Evolutionary conservation across 2,329 filamentous ascomycete species (phyloP).

Genomic region (Pestalotiopsis sp.): DNA sequence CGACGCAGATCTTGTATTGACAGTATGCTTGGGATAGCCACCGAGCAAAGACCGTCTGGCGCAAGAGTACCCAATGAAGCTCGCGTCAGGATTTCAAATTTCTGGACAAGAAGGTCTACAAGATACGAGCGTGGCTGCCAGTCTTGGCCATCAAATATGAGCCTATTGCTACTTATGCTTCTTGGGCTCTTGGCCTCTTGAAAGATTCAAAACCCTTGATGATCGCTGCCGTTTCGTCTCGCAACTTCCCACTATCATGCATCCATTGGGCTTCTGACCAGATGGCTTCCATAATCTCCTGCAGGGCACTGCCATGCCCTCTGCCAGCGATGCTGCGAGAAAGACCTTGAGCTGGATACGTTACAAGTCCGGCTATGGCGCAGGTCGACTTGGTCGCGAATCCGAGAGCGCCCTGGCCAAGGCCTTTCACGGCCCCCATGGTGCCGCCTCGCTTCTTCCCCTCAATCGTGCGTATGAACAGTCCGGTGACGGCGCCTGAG

Average conservation of each 20-base stretch:
- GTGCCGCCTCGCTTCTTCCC: constrained; percentile 20
- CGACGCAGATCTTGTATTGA: no score
- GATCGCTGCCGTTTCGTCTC: background rate
- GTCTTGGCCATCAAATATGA: no score
- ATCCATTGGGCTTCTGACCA: background rate
- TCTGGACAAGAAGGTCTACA: no score
- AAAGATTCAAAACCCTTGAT: background rate
- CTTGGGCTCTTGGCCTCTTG: background rate
- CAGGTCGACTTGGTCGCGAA: constrained; percentile 20
- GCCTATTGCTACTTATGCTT: background rate
- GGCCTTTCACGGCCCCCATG: constrained; percentile 17
- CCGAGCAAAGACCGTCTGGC: no score
- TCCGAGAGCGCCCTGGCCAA: constrained; percentile 18
- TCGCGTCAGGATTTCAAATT: no score
- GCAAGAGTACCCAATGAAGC: no score
- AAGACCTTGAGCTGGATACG: constrained; percentile 20
- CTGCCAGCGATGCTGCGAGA: background rate
- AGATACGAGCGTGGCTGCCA: no score
- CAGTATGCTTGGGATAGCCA: no score
- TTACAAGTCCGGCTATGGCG: constrained; percentile 17
- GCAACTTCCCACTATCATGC: background rate
- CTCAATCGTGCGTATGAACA: constrained; percentile 19
- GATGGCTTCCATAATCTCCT: background rate
- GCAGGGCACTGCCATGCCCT: background rate
- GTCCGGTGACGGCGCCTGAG: constrained; percentile 17